Conservation (phyloP, 108 stramenopile genomes). For the Discostella stelligeroides region DNA sequence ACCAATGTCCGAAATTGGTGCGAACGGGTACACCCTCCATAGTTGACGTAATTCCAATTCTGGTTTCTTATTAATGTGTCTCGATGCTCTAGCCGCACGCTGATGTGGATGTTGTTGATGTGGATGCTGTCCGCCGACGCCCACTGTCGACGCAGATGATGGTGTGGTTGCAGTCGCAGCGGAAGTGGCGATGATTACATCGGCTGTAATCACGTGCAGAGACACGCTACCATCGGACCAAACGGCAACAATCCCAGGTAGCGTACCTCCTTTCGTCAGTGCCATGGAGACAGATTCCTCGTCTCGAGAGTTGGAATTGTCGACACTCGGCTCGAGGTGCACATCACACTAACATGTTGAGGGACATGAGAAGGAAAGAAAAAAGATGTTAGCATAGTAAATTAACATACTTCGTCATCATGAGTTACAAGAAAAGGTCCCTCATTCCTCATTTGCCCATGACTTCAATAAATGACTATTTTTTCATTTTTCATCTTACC, state of each 20-base stretch:
- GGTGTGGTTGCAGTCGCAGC: not conserved
- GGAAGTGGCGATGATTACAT: slow-evolving; percentile 17
- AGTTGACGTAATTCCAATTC: slow-evolving; percentile 45
- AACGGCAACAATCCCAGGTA: slow-evolving; percentile 69
- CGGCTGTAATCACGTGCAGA: slow-evolving; percentile 64
- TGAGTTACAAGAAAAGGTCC: not conserved
- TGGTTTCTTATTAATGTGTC: slow-evolving; percentile 35
- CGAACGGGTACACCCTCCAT: slow-evolving; percentile 51
- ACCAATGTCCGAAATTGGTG: slow-evolving; percentile 1
- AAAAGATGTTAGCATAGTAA: not conserved
- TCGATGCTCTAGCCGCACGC: slow-evolving; percentile 40
- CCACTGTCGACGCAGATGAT: not conserved
- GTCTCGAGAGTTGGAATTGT: slow-evolving; percentile 4
- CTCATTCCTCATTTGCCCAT: not conserved
- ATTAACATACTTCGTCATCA: not conserved
- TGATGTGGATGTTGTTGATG: slow-evolving; percentile 29
- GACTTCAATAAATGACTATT: too few species aligned
- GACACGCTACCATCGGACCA: slow-evolving; percentile 81
- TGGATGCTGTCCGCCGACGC: not conserved
- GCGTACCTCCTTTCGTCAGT: slow-evolving; percentile 66
- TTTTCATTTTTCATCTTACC: too few species aligned
- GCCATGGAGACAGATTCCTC: slow-evolving; percentile 34
- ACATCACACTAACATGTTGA: slow-evolving; percentile 51
- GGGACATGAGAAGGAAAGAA: not conserved
- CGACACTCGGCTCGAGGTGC: slow-evolving; percentile 10